Percentiles rank a stretch among this genome's conserved stretches.
Evolutionary conservation across 2,329 filamentous ascomycete genomes (phyloP).

Genomic region (Seiridium unicorne): DNA sequence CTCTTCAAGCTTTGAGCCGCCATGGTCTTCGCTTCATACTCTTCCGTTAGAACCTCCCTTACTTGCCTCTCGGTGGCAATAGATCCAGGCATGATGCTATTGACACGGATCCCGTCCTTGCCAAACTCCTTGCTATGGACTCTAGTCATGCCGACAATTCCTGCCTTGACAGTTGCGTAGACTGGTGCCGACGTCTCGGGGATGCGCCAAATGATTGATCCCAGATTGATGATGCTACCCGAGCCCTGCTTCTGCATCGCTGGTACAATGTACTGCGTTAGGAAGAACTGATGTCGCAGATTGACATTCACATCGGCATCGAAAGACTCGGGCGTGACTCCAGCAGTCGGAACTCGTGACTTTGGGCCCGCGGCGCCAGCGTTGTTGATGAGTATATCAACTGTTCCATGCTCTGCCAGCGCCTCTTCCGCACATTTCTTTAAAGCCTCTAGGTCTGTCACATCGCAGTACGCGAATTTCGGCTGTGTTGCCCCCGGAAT

Average conservation of each 20-base stretch:
- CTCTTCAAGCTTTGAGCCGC: slow-evolving; percentile 40
- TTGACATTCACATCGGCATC: slow-evolving; percentile 42
- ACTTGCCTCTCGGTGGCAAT: slow-evolving; percentile 45
- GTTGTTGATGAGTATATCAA: slow-evolving; percentile 37
- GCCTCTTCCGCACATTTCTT: slow-evolving; percentile 30
- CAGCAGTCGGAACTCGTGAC: slow-evolving; percentile 25
- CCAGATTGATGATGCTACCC: slow-evolving; percentile 39
- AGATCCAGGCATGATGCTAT: slow-evolving; percentile 48
- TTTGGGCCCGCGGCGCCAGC: slow-evolving; percentile 24
- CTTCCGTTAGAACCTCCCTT: slow-evolving; percentile 39
- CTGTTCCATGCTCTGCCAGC: slow-evolving; percentile 22
- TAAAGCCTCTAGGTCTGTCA: slow-evolving; percentile 34
- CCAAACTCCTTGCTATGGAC: slow-evolving; percentile 37
- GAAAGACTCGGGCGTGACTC: slow-evolving; percentile 39
- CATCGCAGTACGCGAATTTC: slow-evolving; percentile 39
- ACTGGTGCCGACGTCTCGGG: slow-evolving; percentile 28
- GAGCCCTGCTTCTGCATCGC: slow-evolving; percentile 26
- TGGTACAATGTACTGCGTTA: slow-evolving; percentile 36
- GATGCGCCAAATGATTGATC: slow-evolving; percentile 36
- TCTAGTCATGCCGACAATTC: slow-evolving; percentile 35
- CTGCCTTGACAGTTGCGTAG: slow-evolving; percentile 37
- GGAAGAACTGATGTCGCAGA: slow-evolving; percentile 42
- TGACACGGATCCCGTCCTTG: slow-evolving; percentile 35
- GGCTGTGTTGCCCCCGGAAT: slow-evolving; percentile 25
- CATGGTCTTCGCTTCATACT: slow-evolving; percentile 35